phyloP scores from a whole-genome alignment of 768 basidiomycete species.

The Jaapia argillacea region DNA sequence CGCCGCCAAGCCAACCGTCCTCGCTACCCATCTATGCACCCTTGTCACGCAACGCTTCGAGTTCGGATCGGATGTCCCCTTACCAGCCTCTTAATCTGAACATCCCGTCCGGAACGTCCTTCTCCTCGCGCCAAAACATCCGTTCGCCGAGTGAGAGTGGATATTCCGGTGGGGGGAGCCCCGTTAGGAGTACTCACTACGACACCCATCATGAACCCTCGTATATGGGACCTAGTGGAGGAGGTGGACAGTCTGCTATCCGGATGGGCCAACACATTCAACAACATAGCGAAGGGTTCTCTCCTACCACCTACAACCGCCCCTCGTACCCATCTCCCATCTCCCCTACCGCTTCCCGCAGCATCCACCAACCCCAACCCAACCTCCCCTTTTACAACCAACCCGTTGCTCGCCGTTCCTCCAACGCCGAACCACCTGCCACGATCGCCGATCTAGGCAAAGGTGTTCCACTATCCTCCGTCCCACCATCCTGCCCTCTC shows the following conservation, averaged over 20 bases:
- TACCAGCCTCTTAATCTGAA: conserved; percentile 56
- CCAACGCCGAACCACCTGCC: conserved; percentile 23
- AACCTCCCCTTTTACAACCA: conserved; percentile 8
- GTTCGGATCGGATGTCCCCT: conserved; percentile 39
- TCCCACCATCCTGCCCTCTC: conserved; percentile 80
- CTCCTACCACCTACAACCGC: neutral
- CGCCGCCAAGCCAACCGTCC: conserved; percentile 60
- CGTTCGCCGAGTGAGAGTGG: conserved; percentile 59
- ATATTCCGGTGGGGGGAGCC: conserved; percentile 40
- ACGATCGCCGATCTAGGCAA: conserved; percentile 61
- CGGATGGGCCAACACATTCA: neutral
- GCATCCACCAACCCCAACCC: conserved; percentile 11
- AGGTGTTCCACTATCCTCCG: conserved; percentile 77
- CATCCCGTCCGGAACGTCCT: conserved; percentile 36
- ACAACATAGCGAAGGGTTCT: neutral
- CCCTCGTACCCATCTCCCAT: conserved; percentile 35
- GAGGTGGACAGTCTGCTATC: neutral
- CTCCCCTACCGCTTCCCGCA: conserved; percentile 32
- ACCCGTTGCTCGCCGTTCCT: conserved; percentile 25
- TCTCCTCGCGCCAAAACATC: conserved; percentile 36
- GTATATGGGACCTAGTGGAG: no score
- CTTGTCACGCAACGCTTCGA: conserved; percentile 50
- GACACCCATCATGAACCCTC: neutral
- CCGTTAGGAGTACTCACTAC: conserved; percentile 19
- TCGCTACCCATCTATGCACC: conserved; percentile 73